Conservation (phyloP, 257 asterid genomes). For the Echites panduratus region DNA sequence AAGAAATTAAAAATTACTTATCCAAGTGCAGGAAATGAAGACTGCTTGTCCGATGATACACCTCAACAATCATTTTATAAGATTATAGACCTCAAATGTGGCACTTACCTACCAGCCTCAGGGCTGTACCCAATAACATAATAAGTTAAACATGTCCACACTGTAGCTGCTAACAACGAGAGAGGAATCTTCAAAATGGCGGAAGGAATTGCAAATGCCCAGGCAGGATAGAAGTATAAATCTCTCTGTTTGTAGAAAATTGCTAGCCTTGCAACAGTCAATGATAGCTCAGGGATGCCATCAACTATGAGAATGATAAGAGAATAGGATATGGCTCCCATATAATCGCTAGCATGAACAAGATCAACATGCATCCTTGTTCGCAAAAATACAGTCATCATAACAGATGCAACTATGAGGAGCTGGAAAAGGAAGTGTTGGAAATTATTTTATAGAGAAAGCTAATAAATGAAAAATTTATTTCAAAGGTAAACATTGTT, state of each 20-base stretch:
- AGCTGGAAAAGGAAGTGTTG: conserved; percentile 21
- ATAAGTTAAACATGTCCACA: conserved; percentile 57
- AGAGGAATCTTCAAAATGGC: conserved; percentile 49
- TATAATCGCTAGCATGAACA: conserved; percentile 37
- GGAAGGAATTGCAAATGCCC: conserved; percentile 53
- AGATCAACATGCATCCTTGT: conserved; percentile 11
- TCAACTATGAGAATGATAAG: conserved; percentile 36
- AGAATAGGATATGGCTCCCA: conserved; percentile 44
- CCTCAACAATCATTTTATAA: neutral
- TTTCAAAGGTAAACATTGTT: too few species aligned
- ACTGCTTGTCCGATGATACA: neutral
- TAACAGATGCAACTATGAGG: conserved; percentile 31
- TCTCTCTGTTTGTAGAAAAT: conserved; percentile 55
- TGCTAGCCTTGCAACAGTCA: conserved; percentile 42
- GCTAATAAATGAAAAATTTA: neutral
- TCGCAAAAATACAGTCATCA: conserved; percentile 38
- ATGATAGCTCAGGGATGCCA: conserved; percentile 39
- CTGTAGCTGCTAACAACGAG: conserved; percentile 34
- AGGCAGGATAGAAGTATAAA: conserved; percentile 46
- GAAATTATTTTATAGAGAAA: conserved; percentile 29
- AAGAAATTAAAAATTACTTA: neutral
- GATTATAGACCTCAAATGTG: too few species aligned
- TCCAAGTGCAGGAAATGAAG: neutral
- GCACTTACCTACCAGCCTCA: conserved; percentile 51
- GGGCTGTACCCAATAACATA: conserved; percentile 51